These are phyloP conservation scores for Blumeriella jaapii DNA, from an alignment of 2,329 filamentous ascomycete genomes.

Conservation along the genomic window DNA sequence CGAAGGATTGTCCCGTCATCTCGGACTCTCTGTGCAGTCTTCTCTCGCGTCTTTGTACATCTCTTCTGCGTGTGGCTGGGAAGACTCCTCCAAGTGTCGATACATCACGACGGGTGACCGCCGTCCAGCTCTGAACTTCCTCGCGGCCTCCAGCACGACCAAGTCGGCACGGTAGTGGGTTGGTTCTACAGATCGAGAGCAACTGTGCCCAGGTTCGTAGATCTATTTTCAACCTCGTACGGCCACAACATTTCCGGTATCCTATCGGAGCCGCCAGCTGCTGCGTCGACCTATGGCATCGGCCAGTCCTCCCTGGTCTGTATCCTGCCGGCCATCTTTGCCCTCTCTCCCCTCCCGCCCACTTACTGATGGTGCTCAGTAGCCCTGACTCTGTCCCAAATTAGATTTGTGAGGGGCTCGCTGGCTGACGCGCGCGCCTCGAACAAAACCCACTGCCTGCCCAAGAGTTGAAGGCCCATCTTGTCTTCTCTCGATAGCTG, in stretches of 20 bases:
- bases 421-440: slow-evolving; percentile 20
- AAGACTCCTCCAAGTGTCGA: too few relatives aligned
- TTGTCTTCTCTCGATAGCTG: slow-evolving; percentile 26
- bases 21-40: too few relatives aligned
- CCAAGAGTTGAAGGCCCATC: slow-evolving; percentile 18
- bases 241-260: slow-evolving; percentile 10
- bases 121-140: too few relatives aligned
- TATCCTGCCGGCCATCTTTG: slow-evolving; percentile 15
- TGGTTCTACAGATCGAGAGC: slow-evolving; percentile 1
- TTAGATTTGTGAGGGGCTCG: too few relatives aligned
- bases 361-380: slow-evolving; percentile 17
- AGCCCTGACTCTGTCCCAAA: slow-evolving; percentile 21
- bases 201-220: slow-evolving; percentile 9
- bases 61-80: too few relatives aligned
- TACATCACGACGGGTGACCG: too few relatives aligned
- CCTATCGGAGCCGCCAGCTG: slow-evolving; percentile 15
- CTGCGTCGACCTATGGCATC: slow-evolving; percentile 9
- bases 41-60: too few relatives aligned
- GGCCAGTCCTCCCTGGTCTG: slow-evolving; percentile 14
- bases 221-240: slow-evolving; percentile 22
- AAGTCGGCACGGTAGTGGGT: too few relatives aligned
- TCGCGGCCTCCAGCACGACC: too few relatives aligned
- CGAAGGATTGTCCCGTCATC: too few relatives aligned
- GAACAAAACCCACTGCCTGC: slow-evolving; percentile 23
- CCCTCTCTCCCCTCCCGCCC: slow-evolving; percentile 15